These are phyloP conservation scores for Lagenidium giganteum DNA, from an alignment of 352 stramenopile genomes.

Conservation along the genomic window DNA sequence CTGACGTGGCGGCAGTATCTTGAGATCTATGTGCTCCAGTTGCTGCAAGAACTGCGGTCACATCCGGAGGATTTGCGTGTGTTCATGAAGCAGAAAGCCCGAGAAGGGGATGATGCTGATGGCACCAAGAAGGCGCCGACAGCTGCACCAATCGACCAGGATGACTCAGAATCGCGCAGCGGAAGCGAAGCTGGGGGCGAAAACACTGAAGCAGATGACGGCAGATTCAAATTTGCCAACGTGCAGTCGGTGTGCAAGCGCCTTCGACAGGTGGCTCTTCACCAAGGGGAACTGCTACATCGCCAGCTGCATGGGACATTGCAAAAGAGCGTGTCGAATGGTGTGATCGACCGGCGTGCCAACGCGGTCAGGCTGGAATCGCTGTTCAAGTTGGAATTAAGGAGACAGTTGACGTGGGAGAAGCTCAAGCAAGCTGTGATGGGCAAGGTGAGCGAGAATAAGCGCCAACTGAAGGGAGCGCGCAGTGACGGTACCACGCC, in stretches of 20 bases:
- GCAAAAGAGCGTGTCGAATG: conserved; percentile 31
- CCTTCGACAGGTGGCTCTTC: conserved; percentile 25
- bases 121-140: conserved; percentile 4
- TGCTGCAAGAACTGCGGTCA: conserved; percentile 34
- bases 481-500: not conserved
- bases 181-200: not conserved
- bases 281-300: conserved; percentile 43
- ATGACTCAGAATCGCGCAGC: not conserved
- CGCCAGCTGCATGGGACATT: conserved; percentile 31
- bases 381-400: conserved; percentile 56
- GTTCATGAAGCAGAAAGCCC: conserved; percentile 25
- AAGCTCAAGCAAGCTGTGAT: conserved; percentile 31
- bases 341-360: conserved; percentile 32
- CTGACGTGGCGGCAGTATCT: conserved; percentile 31
- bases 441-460: conserved; percentile 13
- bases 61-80: conserved; percentile 28
- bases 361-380: conserved; percentile 48
- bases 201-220: too few species aligned
- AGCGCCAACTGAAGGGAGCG: not conserved
- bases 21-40: conserved; percentile 32
- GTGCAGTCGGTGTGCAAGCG: conserved; percentile 25
- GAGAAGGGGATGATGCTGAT: conserved; percentile 13
- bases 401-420: conserved; percentile 48
- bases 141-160: not conserved
- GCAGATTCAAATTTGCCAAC: too few species aligned